Percentiles rank a stretch among this genome's conserved stretches.
Evolutionary conservation across 78 protist species (phyloP).

Genomic region (Dictyostelium intermedium): DNA sequence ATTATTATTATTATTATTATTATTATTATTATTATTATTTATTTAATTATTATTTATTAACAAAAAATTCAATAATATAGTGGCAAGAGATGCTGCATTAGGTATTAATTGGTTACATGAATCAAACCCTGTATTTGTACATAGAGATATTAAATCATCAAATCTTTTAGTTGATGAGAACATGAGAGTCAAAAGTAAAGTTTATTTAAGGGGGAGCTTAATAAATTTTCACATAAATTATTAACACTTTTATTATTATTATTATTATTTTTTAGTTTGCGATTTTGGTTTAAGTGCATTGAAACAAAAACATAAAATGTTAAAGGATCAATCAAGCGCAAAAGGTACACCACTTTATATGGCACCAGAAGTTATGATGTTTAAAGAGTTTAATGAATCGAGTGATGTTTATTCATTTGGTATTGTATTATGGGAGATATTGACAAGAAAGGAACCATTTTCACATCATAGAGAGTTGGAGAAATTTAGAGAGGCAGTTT

Average conservation of each 20-base stretch:
- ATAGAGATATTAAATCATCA: constrained; percentile 85
- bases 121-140: constrained; percentile 84
- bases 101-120: constrained; percentile 85
- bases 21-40: background rate
- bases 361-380: constrained; percentile 89
- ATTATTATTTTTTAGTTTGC: constrained; percentile 24
- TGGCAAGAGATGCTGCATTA: constrained; percentile 86
- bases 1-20: background rate
- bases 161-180: constrained; percentile 81
- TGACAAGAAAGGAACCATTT: constrained; percentile 83
- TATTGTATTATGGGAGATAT: constrained; percentile 76
- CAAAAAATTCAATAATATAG: background rate
- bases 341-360: constrained; percentile 85
- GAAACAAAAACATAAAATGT: constrained; percentile 77
- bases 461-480: constrained; percentile 76
- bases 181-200: constrained; percentile 73
- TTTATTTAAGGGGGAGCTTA: too few relatives aligned
- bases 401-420: constrained; percentile 84
- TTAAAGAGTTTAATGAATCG: constrained; percentile 78
- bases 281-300: constrained; percentile 78
- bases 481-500: constrained; percentile 81
- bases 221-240: too few relatives aligned
- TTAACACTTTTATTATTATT: background rate
- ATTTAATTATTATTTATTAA: background rate
- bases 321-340: constrained; percentile 79